Conservation (phyloP, 345 rosid genomes). For the Eucalyptus camaldulensis region DNA sequence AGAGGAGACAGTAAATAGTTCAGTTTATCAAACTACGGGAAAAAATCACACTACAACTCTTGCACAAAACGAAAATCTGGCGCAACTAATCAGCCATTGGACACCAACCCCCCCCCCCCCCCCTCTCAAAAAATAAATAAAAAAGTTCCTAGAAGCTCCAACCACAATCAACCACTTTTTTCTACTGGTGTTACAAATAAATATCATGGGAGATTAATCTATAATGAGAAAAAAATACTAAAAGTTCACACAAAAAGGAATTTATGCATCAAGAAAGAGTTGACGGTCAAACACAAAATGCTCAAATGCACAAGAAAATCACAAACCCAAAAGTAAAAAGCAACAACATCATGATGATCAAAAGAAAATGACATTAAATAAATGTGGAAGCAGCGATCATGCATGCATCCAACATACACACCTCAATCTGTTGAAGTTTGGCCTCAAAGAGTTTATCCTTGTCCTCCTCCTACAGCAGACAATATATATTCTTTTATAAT, state of each 20-base stretch:
- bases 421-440: slow-evolving; percentile 96
- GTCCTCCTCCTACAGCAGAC: slow-evolving; percentile 61
- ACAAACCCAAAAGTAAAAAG: neutral
- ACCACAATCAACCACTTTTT: neutral
- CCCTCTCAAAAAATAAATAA: too few species aligned
- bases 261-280: neutral
- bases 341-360: neutral
- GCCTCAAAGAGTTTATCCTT: slow-evolving; percentile 75
- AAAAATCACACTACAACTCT: neutral
- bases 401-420: neutral
- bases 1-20: neutral
- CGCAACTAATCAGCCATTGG: neutral
- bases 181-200: neutral
- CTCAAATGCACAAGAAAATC: neutral
- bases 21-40: neutral
- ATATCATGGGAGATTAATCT: neutral
- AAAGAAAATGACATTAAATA: neutral
- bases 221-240: neutral
- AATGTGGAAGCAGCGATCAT: neutral
- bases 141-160: neutral
- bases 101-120: neutral
- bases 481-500: neutral
- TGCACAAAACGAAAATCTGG: neutral
- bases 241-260: neutral
- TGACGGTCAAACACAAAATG: neutral